Percentiles rank a stretch among this genome's conserved stretches.
Evolutionary conservation across 768 basidiomycete species (phyloP).

Genomic region (Serendipita sp.): DNA sequence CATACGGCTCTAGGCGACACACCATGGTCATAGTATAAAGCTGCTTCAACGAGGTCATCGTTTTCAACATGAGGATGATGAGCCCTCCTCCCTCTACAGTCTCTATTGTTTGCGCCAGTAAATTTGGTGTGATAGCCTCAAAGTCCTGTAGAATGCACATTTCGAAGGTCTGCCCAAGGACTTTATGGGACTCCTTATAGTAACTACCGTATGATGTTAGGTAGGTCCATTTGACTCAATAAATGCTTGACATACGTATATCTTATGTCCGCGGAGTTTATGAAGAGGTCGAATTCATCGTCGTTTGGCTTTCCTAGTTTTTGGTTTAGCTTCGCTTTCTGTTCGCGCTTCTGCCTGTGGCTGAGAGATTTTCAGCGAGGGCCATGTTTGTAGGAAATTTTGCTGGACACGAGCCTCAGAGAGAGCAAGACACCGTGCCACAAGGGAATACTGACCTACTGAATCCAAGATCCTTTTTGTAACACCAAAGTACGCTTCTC

Average conservation of each 20-base stretch:
- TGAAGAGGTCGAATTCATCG: constrained; percentile 94
- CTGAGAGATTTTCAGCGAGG: constrained; percentile 23
- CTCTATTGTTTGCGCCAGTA: constrained; percentile 92
- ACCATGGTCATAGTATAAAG: constrained; percentile 83
- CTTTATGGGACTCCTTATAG: constrained; percentile 95
- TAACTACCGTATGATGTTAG: constrained; percentile 35
- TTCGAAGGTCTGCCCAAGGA: constrained; percentile 93
- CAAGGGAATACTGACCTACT: constrained; percentile 49
- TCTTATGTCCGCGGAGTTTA: constrained; percentile 96
- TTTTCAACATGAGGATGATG: constrained; percentile 80
- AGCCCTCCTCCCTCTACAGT: constrained; percentile 93
- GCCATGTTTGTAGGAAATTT: constrained; percentile 1
- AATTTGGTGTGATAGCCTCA: constrained; percentile 93
- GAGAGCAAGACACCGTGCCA: neutral
- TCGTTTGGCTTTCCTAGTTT: constrained; percentile 94
- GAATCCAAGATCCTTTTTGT: constrained; percentile 97
- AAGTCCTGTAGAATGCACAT: constrained; percentile 97
- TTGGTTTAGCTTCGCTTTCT: constrained; percentile 90
- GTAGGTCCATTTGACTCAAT: neutral
- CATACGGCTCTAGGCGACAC: constrained; percentile 8
- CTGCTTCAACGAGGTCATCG: constrained; percentile 84
- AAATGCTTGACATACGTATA: constrained; percentile 54
- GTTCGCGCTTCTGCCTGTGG: constrained; percentile 93
- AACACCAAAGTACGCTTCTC: constrained; percentile 93
- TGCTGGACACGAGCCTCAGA: constrained; percentile 4